Percentiles rank a stretch among this genome's conserved stretches.
Evolutionary conservation across 1,284 basidiomycete genomes (phyloP).

Genomic region (Heterobasidion irregulare): DNA sequence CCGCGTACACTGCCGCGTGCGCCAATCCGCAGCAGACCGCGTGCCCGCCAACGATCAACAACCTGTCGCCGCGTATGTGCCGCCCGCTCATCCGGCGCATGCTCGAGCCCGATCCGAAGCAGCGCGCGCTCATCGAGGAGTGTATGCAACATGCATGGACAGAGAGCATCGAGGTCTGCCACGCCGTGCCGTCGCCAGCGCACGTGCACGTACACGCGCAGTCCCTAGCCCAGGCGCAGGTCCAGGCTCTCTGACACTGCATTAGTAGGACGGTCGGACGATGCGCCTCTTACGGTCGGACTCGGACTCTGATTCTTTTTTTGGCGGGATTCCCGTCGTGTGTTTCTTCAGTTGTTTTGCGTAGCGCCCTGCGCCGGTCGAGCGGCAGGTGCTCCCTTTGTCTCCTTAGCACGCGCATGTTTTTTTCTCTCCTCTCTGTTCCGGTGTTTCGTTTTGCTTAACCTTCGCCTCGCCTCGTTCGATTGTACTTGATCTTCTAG

Average conservation of each 20-base stretch:
- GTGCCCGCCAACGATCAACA: constrained; percentile 77
- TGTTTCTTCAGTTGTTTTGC: not conserved
- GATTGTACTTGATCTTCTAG: not conserved
- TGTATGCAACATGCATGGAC: constrained; percentile 83
- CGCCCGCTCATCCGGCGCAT: constrained; percentile 85
- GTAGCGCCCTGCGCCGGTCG: not conserved
- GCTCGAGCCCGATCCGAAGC: constrained; percentile 91
- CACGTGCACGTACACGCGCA: constrained; percentile 64
- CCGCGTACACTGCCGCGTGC: constrained; percentile 74
- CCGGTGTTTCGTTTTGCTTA: not conserved
- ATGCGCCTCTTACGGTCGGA: not conserved
- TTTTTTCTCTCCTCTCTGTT: not conserved
- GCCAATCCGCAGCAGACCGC: constrained; percentile 25
- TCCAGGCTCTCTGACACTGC: constrained; percentile 2
- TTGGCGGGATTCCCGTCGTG: not conserved
- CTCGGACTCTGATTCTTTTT: not conserved
- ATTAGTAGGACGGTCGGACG: too few species aligned
- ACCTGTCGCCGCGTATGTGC: constrained; percentile 83
- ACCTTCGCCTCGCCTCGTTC: not conserved
- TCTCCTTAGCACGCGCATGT: not conserved
- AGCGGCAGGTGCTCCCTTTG: not conserved
- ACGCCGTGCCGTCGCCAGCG: constrained; percentile 45
- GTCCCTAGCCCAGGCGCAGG: constrained; percentile 32
- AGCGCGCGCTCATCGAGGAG: constrained; percentile 76
- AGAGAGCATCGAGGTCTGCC: constrained; percentile 68